Percentiles rank a stretch among this genome's conserved stretches.
These are phyloP conservation scores for Ascochyta viciae-villosae DNA, from an alignment of 2,329 filamentous ascomycete species.

Conservation along the genomic window DNA sequence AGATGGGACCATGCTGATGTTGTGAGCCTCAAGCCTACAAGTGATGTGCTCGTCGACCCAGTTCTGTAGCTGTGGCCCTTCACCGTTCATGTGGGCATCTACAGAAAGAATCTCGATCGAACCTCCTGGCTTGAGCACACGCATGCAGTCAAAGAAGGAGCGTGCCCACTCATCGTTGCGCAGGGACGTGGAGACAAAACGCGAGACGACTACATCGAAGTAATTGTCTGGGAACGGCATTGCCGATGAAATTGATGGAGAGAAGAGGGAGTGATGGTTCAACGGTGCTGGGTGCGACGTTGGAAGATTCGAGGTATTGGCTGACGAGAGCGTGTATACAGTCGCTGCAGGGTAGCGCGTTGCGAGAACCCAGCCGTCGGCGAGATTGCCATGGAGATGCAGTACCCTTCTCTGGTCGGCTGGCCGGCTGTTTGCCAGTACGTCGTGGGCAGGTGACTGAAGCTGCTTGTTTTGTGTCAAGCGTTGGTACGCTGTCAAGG, in stretches of 20 bases:
- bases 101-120: constrained; percentile 37
- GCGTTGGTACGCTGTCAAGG: constrained; percentile 35
- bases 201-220: constrained; percentile 36
- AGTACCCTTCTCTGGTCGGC: constrained; percentile 32
- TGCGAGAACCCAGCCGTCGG: constrained; percentile 38
- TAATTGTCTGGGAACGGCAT: constrained; percentile 36
- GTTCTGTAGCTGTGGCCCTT: constrained; percentile 27
- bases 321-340: constrained; percentile 35
- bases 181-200: constrained; percentile 30
- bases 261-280: constrained; percentile 38
- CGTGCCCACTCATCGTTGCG: constrained; percentile 39
- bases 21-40: constrained; percentile 29
- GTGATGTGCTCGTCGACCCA: constrained; percentile 38
- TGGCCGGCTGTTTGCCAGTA: constrained; percentile 29
- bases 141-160: constrained; percentile 39
- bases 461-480: constrained; percentile 38
- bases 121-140: constrained; percentile 37
- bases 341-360: constrained; percentile 33
- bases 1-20: constrained; percentile 32
- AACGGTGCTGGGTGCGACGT: constrained; percentile 35
- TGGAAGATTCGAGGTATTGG: constrained; percentile 24
- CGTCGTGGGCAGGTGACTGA: constrained; percentile 35
- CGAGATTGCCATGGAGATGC: constrained; percentile 36
- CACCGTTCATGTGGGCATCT: constrained; percentile 34
- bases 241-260: constrained; percentile 29